These are phyloP conservation scores for Oryza glumipatula DNA, from an alignment of 176 grass and related monocot genomes.

Conservation along the genomic window DNA sequence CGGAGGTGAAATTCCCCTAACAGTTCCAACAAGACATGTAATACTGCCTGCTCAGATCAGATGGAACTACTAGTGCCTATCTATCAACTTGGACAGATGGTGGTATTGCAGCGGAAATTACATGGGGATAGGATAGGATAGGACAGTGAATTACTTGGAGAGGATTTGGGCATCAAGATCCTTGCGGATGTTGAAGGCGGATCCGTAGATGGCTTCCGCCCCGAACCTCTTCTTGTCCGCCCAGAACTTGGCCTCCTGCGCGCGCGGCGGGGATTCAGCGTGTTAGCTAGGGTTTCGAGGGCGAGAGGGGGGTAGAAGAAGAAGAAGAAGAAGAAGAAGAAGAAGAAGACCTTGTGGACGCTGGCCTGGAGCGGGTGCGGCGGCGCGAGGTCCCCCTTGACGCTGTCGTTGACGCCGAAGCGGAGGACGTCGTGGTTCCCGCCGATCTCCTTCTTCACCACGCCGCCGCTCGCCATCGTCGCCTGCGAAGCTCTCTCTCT, in stretches of 20 bases:
- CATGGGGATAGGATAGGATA: not conserved
- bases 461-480: slow-evolving; percentile 47
- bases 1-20: not conserved
- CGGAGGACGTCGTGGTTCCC: slow-evolving; percentile 26
- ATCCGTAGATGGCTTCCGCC: slow-evolving; percentile 66
- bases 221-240: slow-evolving; percentile 61
- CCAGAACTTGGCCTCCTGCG: slow-evolving; percentile 44
- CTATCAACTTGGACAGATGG: not conserved
- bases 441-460: slow-evolving; percentile 54
- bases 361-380: slow-evolving; percentile 57
- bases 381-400: slow-evolving; percentile 53
- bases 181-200: slow-evolving; percentile 74
- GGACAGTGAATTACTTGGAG: slow-evolving; percentile 44
- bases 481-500: not conserved
- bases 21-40: not conserved
- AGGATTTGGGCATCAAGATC: slow-evolving; percentile 76
- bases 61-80: not conserved
- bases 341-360: slow-evolving; percentile 41
- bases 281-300: slow-evolving; percentile 28
- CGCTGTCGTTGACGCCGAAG: slow-evolving; percentile 16
- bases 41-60: not conserved
- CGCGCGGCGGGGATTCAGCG: not conserved
- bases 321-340: not conserved
- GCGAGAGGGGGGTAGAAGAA: not conserved
- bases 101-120: too few relatives aligned